A percentile compares a stretch with the other conserved stretches of the same genome.
Evolutionary conservation across 257 asterid genomes (phyloP).

Genomic region (Gynochthodes officinalis): DNA sequence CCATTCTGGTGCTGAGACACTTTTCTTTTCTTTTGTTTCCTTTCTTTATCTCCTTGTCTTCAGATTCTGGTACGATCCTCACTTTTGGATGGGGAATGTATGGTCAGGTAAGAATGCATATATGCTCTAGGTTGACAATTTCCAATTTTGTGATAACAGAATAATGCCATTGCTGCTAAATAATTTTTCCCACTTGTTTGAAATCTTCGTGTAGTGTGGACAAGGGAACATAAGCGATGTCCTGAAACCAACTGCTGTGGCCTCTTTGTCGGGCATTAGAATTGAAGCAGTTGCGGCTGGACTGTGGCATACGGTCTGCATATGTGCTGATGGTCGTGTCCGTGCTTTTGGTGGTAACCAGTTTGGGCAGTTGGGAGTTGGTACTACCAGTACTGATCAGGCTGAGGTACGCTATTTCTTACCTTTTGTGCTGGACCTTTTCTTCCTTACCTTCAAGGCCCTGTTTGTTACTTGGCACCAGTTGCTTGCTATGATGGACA

Average conservation of each 20-base stretch:
- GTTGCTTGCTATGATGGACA: background rate
- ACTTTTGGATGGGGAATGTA: slow-evolving; percentile 83
- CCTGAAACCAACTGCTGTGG: slow-evolving; percentile 57
- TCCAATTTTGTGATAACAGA: background rate
- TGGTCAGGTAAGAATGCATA: slow-evolving; percentile 49
- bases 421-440: background rate
- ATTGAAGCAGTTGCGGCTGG: slow-evolving; percentile 67
- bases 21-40: too few species aligned
- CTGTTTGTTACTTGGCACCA: background rate
- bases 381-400: slow-evolving; percentile 52
- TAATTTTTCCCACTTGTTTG: background rate
- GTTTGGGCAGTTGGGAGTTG: slow-evolving; percentile 76
- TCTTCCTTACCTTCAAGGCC: background rate
- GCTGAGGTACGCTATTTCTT: slow-evolving; percentile 46
- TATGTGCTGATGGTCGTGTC: slow-evolving; percentile 48
- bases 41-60: slow-evolving; percentile 4
- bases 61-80: slow-evolving; percentile 67
- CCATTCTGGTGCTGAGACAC: slow-evolving; percentile 6
- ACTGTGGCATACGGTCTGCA: slow-evolving; percentile 71
- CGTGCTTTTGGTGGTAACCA: slow-evolving; percentile 77
- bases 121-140: background rate
- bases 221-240: slow-evolving; percentile 59
- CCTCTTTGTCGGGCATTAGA: slow-evolving; percentile 43
- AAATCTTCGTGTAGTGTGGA: slow-evolving; percentile 56
- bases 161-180: background rate